Base-by-base conservation (phyloP, 106 monocot species). In the Allium fistulosum region DNA sequence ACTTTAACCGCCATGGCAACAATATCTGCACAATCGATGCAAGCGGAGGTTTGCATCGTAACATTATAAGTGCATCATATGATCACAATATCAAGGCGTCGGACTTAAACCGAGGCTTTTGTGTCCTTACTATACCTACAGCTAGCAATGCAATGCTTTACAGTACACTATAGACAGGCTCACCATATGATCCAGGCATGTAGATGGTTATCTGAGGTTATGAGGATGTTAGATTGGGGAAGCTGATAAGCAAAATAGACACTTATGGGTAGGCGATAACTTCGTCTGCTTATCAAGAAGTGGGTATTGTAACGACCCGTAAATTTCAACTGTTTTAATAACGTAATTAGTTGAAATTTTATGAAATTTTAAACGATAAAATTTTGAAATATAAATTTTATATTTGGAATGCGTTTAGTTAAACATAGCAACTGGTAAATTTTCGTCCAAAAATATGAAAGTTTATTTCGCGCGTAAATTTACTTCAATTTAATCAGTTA, bases 11-110 rank as follows among this genome's bases (percentile, higher is more conserved):
- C 46, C 92, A 97, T 72, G 59, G 63, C 1, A 86, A 84, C 61
- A 97, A 92, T 74, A 92, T 97, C 12, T 97, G 92, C 63, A 76
- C 84, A 7, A 92, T 97, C 4, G 97, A 97, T 71, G 66, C 88
- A 13, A 84, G 66, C 65, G 75, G 67, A 53, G 58, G 66, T 12
- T 82, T 84, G 0, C 76, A 66, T 65, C 87, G 81, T 15, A 72
- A 81, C 67, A 50, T 80, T 6, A 81, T 79, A 14, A 97, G 92
- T 65, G 78, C 92, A 26, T 72, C 86, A 48, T 76, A 82, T 57
- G 97, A 97, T 69, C 92, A 83, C 62, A 92, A 86, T 2, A 92
- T 97, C 46, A 92, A 88, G 71, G 59, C 84, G 58, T 97, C 92
- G 97, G 92, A 97, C 62, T 78, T 97, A 18, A 76, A 84, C 3